Evolutionary conservation across 2,329 filamentous ascomycete species (phyloP).

Genomic region (Periconia sp.): DNA sequence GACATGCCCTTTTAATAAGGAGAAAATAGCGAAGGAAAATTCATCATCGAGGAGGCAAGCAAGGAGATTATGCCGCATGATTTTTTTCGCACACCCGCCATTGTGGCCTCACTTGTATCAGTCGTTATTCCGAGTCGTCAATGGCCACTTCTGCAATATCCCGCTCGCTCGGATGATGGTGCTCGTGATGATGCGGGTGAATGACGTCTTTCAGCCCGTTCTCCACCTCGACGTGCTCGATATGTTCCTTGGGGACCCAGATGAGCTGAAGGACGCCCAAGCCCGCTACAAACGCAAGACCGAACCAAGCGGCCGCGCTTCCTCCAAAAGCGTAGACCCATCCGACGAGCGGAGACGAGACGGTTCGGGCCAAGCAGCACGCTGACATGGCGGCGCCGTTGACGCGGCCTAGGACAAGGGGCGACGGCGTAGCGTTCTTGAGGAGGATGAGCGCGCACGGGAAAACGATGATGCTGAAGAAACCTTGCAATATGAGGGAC

Average conservation of each 20-base stretch:
- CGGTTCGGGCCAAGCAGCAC: constrained; percentile 70
- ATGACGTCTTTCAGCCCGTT: constrained; percentile 37
- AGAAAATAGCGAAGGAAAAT: no score
- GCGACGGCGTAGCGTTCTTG: constrained; percentile 72
- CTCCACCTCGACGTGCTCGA: constrained; percentile 31
- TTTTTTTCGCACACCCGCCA: no score
- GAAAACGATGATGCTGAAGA: constrained; percentile 71
- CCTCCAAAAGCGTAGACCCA: constrained; percentile 68
- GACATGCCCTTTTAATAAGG: no score
- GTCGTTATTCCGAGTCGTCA: background rate
- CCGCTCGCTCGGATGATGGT: background rate
- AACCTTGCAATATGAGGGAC: constrained; percentile 68
- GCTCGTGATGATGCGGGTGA: constrained; percentile 2
- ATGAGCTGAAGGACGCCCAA: constrained; percentile 62
- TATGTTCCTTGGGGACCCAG: constrained; percentile 58
- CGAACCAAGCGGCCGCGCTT: constrained; percentile 67
- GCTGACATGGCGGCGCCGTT: constrained; percentile 73
- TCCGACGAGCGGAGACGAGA: constrained; percentile 71
- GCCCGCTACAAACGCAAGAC: constrained; percentile 61
- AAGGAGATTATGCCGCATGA: no score
- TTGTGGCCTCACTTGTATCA: no score
- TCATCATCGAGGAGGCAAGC: no score
- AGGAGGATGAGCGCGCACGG: constrained; percentile 75
- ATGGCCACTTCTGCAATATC: constrained; percentile 6
- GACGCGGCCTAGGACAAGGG: constrained; percentile 69